A percentile compares a stretch with the other conserved stretches of the same genome.
Conservation (phyloP, 495 filamentous ascomycete species). For the Lasiosphaeriaceae sp. region DNA sequence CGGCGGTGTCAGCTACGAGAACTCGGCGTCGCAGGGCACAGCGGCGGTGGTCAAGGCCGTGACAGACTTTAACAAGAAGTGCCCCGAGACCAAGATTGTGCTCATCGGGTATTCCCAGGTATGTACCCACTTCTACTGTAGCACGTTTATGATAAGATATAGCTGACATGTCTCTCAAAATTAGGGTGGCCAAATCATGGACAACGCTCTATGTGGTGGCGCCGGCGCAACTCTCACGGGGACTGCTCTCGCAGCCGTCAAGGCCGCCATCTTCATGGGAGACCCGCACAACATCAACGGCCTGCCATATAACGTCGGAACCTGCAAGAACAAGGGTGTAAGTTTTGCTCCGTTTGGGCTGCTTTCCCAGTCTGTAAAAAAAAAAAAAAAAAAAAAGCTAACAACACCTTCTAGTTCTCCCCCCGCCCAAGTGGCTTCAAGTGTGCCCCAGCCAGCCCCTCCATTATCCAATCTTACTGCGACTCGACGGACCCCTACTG, state of each 20-base stretch:
- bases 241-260: slow-evolving; percentile 39
- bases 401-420: slow-evolving; percentile 54
- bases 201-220: slow-evolving; percentile 60
- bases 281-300: slow-evolving; percentile 53
- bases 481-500: slow-evolving; percentile 62
- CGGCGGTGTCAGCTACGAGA: slow-evolving; percentile 51
- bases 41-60: slow-evolving; percentile 53
- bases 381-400: background rate
- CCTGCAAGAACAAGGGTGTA: slow-evolving; percentile 53
- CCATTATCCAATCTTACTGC: slow-evolving; percentile 61
- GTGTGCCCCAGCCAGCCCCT: slow-evolving; percentile 46
- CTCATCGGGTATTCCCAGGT: slow-evolving; percentile 61
- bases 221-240: slow-evolving; percentile 47
- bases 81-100: slow-evolving; percentile 55
- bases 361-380: too few relatives aligned
- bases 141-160: too few relatives aligned
- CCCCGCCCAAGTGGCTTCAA: slow-evolving; percentile 52
- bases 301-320: slow-evolving; percentile 58
- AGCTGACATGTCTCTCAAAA: too few relatives aligned
- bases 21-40: slow-evolving; percentile 50
- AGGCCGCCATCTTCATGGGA: slow-evolving; percentile 62
- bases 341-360: too few relatives aligned
- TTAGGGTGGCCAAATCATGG: slow-evolving; percentile 63
- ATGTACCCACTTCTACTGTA: background rate
- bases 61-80: slow-evolving; percentile 48